phyloP scores from a whole-genome alignment of 768 basidiomycete species.

The Suillus sp. region DNA sequence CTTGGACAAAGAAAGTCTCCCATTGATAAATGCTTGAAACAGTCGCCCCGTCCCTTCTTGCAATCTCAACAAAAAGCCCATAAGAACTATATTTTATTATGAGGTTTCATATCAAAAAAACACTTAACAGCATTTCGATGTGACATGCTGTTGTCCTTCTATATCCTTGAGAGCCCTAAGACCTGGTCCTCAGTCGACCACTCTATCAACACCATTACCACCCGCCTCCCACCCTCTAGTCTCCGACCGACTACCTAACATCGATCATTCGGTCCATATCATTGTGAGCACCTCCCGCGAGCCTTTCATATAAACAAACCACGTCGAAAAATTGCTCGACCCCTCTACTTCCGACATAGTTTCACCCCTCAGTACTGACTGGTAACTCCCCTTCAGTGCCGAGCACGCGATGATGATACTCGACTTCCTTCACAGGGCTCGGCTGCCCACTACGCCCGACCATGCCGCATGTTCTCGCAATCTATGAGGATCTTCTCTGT shows the following conservation, averaged over 20 bases:
- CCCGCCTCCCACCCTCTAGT: slow-evolving; percentile 70
- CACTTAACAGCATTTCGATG: background rate
- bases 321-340: slow-evolving; percentile 51
- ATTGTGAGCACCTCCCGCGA: slow-evolving; percentile 51
- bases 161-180: background rate
- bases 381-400: slow-evolving; percentile 77
- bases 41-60: no score
- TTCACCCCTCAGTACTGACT: slow-evolving; percentile 70
- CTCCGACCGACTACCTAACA: slow-evolving; percentile 78
- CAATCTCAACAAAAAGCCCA: no score
- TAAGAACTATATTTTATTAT: background rate
- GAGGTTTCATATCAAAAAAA: no score
- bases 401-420: slow-evolving; percentile 87
- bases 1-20: no score
- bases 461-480: slow-evolving; percentile 5
- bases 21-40: no score
- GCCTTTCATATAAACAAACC: slow-evolving; percentile 81
- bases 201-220: slow-evolving; percentile 58
- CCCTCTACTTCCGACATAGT: slow-evolving; percentile 18
- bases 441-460: slow-evolving; percentile 16
- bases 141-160: background rate
- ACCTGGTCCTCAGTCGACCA: slow-evolving; percentile 59
- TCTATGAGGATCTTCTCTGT: slow-evolving; percentile 11
- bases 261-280: slow-evolving; percentile 67
- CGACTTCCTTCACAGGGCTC: slow-evolving; percentile 11